Evolutionary conservation across 495 filamentous ascomycete genomes (phyloP).

Genomic region (Parathielavia hyrcaniae): DNA sequence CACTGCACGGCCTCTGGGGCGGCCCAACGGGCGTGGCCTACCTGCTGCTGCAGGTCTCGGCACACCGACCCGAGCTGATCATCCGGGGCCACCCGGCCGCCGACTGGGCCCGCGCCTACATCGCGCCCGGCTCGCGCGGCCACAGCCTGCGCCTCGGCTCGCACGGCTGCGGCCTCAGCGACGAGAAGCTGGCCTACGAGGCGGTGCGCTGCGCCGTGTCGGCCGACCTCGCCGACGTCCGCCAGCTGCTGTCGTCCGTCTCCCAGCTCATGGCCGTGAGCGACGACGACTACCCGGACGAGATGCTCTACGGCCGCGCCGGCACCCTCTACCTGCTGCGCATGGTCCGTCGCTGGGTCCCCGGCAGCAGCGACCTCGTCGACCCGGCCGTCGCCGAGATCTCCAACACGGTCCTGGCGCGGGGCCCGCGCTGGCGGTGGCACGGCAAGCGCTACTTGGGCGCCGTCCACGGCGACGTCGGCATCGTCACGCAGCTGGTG

Average conservation of each 20-base stretch:
- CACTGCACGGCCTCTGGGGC: conserved; percentile 47
- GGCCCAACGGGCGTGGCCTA: conserved; percentile 56
- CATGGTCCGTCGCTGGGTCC: conserved; percentile 31
- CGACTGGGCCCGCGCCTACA: conserved; percentile 46
- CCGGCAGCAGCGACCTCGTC: conserved; percentile 28
- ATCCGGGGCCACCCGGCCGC: conserved; percentile 40
- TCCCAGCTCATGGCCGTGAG: conserved; percentile 30
- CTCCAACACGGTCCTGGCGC: conserved; percentile 32
- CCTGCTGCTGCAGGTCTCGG: conserved; percentile 50
- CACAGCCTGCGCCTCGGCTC: conserved; percentile 29
- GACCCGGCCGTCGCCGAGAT: conserved; percentile 34
- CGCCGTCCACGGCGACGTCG: conserved; percentile 55
- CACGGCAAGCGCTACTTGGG: conserved; percentile 54
- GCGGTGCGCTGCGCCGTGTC: conserved; percentile 47
- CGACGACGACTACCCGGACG: conserved; percentile 36
- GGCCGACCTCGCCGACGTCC: conserved; percentile 39
- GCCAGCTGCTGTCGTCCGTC: conserved; percentile 41
- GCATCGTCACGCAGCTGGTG: conserved; percentile 58
- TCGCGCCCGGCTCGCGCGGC: conserved; percentile 37
- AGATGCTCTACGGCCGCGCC: conserved; percentile 56
- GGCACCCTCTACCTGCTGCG: conserved; percentile 58
- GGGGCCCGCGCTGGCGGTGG: conserved; percentile 50
- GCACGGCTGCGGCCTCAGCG: conserved; percentile 47
- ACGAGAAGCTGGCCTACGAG: conserved; percentile 50
- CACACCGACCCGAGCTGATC: conserved; percentile 40